Conservation (phyloP, 2,329 filamentous ascomycete species). For the Talaromyces piceae region DNA sequence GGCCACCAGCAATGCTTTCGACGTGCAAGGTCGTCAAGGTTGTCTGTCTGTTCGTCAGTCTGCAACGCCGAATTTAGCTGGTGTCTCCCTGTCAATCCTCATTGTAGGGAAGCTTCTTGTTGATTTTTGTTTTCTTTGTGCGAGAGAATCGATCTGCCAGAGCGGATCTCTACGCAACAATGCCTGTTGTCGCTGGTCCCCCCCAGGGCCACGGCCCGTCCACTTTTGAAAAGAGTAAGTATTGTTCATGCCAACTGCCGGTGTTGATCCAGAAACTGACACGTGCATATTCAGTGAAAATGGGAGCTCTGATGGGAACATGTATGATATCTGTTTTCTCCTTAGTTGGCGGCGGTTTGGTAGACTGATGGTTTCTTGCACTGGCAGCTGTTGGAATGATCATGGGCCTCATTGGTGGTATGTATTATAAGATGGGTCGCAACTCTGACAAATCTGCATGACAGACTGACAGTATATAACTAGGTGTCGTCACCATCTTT, state of each 20-base stretch:
- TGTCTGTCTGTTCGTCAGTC: no score
- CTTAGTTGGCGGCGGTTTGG: background rate
- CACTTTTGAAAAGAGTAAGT: conserved; percentile 63
- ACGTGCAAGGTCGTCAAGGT: background rate
- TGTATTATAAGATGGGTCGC: conserved; percentile 18
- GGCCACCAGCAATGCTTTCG: conserved; percentile 2
- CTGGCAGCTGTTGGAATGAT: conserved; percentile 78
- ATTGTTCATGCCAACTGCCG: background rate
- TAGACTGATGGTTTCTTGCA: conserved; percentile 12
- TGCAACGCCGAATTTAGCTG: background rate
- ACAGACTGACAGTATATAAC: conserved; percentile 6
- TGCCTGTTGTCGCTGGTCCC: conserved; percentile 53
- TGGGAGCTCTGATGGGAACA: conserved; percentile 97
- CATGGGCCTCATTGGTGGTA: conserved; percentile 97
- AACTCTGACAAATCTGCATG: conserved; percentile 13
- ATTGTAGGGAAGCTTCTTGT: background rate
- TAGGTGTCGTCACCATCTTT: conserved; percentile 89
- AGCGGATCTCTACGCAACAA: conserved; percentile 23
- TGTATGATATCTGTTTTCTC: conserved; percentile 55
- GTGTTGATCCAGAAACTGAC: conserved; percentile 2
- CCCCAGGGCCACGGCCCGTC: conserved; percentile 51
- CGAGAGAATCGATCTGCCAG: background rate
- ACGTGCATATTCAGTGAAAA: conserved; percentile 63
- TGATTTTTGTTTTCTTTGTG: conserved; percentile 1
- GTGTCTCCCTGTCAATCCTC: background rate